A percentile compares a stretch with the other conserved stretches of the same genome.
These are phyloP conservation scores for Clavulina sp. DNA, from an alignment of 768 basidiomycete genomes.

Conservation along the genomic window DNA sequence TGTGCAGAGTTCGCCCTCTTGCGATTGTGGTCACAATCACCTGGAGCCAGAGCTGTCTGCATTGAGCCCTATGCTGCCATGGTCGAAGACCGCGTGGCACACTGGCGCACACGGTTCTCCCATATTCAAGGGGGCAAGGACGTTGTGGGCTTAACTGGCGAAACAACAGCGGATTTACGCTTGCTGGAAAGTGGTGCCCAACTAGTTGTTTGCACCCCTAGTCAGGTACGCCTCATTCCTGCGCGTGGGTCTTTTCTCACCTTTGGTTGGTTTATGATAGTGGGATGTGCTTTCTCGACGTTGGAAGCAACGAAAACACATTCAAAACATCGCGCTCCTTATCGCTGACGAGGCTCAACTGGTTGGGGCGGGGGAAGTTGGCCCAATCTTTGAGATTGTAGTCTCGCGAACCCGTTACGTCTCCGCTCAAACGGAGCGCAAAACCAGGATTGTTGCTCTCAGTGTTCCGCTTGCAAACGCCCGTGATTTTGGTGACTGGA, in stretches of 20 bases:
- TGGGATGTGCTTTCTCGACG: constrained; percentile 91
- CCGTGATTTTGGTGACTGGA: constrained; percentile 92
- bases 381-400: constrained; percentile 91
- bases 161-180: constrained; percentile 80
- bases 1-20: constrained; percentile 93
- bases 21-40: constrained; percentile 81
- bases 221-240: constrained; percentile 39
- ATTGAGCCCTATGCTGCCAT: constrained; percentile 96
- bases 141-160: constrained; percentile 85
- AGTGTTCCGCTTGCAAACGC: constrained; percentile 93
- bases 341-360: constrained; percentile 94
- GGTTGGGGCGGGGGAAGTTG: constrained; percentile 74
- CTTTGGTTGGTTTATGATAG: constrained; percentile 22
- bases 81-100: constrained; percentile 77
- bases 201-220: constrained; percentile 85
- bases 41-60: constrained; percentile 74
- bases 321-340: constrained; percentile 78
- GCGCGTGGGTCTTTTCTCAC: background rate
- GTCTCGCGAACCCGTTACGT: constrained; percentile 95
- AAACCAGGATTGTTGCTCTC: constrained; percentile 88
- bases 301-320: constrained; percentile 95
- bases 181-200: constrained; percentile 71
- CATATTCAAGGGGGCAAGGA: constrained; percentile 80
- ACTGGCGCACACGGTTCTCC: constrained; percentile 79
- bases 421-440: constrained; percentile 78